Base-by-base conservation (phyloP, 2,329 filamentous ascomycete species). In the Diaporthe velutina region DNA sequence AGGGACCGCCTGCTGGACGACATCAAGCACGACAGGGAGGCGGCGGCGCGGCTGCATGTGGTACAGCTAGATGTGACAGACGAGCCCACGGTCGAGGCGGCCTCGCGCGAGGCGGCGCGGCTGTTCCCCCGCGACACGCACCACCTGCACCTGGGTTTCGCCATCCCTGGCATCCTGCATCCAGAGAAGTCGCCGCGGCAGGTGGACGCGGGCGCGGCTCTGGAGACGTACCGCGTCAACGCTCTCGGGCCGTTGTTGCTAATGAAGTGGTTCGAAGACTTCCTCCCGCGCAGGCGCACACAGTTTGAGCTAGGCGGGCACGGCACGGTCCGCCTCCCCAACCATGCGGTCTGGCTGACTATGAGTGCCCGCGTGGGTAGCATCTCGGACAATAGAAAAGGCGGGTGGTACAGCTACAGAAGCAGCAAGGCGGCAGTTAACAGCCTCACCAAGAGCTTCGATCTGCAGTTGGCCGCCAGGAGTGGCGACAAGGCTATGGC, bases 361-460 rank as follows among this genome's bases (percentile, higher is more conserved):
- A 93, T 95, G 91, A 93, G 93, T 8, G 95, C 94, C 2, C 90
- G 95, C 57, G 93, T 97, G 0, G 94, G 94, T 13, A 93, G 90
- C 42, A 93, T 93, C 30, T 85, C 88, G 0, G 94, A 96, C 79
- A 96, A 97, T 79, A 81, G 84, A 2, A 86, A 92, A 0, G 95
- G 94, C 3, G 95, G 95, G 0, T 97, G 94, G 95, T 97, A 95
- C 82, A 91, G 89, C 73, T 97, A 97, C 82, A 91, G 95, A 19
- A 90, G 93, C 10, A 93, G 90, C 71, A 97, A 97, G 83, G 90
- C 94, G 0, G 94, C 88, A 2, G 91, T 96, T 4, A 95, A 92
- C 77, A 92, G 92, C 79, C 74, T 95, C 17, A 90, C 90, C 10
- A 94, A 92, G 83, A 93, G 90, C 9, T 91, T 95, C 76, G 94